Evolutionary conservation across 345 rosid species (phyloP), one percentile per base, ranked within the genome.

Genomic region (Noccaea caerulescens): DNA sequence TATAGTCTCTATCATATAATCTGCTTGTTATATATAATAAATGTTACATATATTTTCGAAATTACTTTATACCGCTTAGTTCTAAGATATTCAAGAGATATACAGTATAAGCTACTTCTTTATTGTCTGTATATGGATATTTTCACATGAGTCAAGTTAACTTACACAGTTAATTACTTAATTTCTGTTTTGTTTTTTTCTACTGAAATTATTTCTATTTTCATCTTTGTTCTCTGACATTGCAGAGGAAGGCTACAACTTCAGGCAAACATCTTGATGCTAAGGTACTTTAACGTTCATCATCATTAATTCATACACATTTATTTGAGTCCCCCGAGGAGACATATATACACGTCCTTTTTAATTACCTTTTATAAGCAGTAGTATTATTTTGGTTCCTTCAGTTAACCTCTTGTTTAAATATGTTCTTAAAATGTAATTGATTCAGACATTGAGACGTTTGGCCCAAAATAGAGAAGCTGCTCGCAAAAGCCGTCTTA

Each of bases 401-500:
- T 20, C 1, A 20, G 65, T 47, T 56, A 56, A 72, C 42, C 5
- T 74, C 41, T 59, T 52, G 6, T 53, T 68, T 58, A 6, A 47
- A 54, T 47, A 49, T 57, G 53, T 27, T 33, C 5, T 66, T 57
- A 32, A 66, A 49, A 30, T 34, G 34, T 32, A 38, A 64, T 33
- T 51, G 51, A 64, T 72, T 72, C 87, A 94, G 99, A 91, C 96
- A 73, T 63, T 89, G 65, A 91, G 99, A 84, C 95, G 99, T 61
- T 85, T 94, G 66, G 99, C 99, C 68, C 99, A 94, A 72, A 94
- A 94, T 84, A 89, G 99, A 84, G 99, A 94, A 87, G 99, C 99
- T 80, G 99, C 99, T 63, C 89, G 87, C 68, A 94, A 94, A 81
- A 94, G 99, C 71, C 93, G 99, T 57, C 85, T 94, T 11, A 88